Percentiles rank a stretch among this genome's conserved stretches.
Evolutionary conservation across 1,139 yeast species (phyloP).

Genomic region (Kodamaea arcana): DNA sequence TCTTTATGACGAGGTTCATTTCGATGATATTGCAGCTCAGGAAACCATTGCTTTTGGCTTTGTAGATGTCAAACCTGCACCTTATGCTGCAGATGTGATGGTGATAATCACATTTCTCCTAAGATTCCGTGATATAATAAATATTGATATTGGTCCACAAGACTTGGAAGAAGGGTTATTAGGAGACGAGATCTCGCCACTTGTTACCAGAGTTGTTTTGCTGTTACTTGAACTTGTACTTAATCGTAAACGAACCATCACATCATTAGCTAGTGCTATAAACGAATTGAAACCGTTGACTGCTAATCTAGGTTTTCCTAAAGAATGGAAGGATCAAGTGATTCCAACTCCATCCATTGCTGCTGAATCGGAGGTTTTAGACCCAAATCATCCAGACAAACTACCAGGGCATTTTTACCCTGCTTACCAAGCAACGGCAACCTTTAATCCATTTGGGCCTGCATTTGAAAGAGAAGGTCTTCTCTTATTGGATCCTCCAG

Average conservation of each 20-base stretch:
- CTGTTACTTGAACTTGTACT: constrained; percentile 35
- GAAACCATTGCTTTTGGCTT: constrained; percentile 28
- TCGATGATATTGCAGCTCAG: constrained; percentile 14
- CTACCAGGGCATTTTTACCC: constrained; percentile 15
- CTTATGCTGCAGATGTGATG: constrained; percentile 45
- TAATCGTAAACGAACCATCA: constrained; percentile 38
- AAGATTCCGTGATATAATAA: constrained; percentile 34
- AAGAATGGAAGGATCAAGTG: constrained; percentile 13
- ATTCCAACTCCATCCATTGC: background rate
- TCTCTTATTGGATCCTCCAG: constrained; percentile 27
- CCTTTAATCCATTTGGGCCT: constrained; percentile 32
- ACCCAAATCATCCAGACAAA: constrained; percentile 36
- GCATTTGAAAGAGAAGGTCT: constrained; percentile 43
- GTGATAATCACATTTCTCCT: constrained; percentile 40
- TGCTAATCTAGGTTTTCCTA: constrained; percentile 18
- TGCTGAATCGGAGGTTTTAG: constrained; percentile 25
- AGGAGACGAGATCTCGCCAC: constrained; percentile 30
- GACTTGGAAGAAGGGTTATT: constrained; percentile 47
- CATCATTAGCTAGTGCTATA: constrained; percentile 31
- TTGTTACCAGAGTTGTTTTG: constrained; percentile 35
- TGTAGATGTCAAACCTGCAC: constrained; percentile 24
- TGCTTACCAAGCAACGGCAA: constrained; percentile 3
- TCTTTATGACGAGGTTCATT: constrained; percentile 35
- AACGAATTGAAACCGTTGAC: constrained; percentile 37
- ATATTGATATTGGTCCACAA: constrained; percentile 40